Percentiles rank a stretch among this genome's conserved stretches.
phyloP scores from a whole-genome alignment of 257 asterid genomes.

The Plantago elongata region DNA sequence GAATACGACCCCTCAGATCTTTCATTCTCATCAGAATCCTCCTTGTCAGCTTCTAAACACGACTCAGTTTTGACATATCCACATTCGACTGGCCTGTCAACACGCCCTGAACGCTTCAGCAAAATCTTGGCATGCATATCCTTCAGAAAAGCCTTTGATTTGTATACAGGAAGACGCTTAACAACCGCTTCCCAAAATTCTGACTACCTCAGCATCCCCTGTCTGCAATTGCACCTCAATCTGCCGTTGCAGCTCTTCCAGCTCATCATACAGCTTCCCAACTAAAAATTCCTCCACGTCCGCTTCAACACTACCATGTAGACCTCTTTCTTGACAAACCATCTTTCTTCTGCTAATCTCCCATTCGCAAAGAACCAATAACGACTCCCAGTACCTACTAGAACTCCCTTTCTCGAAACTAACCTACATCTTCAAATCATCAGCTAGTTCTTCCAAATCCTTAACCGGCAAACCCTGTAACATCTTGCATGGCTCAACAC shows the following conservation, averaged over 20 bases:
- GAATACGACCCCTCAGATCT: too few species aligned
- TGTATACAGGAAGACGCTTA: slow-evolving; percentile 71
- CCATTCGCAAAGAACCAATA: slow-evolving; percentile 77
- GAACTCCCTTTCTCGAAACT: slow-evolving; percentile 67
- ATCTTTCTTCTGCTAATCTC: slow-evolving; percentile 61
- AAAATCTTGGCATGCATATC: slow-evolving; percentile 80
- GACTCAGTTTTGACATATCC: too few species aligned
- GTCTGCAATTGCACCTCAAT: slow-evolving; percentile 81
- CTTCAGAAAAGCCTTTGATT: slow-evolving; percentile 87
- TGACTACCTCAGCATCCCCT: slow-evolving; percentile 82
- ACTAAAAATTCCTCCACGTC: slow-evolving; percentile 60
- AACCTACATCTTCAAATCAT: slow-evolving; percentile 84
- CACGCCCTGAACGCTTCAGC: slow-evolving; percentile 31
- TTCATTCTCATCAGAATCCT: too few species aligned
- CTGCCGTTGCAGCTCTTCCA: slow-evolving; percentile 55
- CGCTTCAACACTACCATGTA: slow-evolving; percentile 69
- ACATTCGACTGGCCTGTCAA: too few species aligned
- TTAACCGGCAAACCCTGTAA: slow-evolving; percentile 64
- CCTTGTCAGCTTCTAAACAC: too few species aligned
- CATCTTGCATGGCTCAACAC: slow-evolving; percentile 10
- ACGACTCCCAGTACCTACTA: slow-evolving; percentile 76
- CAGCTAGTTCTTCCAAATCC: slow-evolving; percentile 85
- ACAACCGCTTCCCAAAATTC: slow-evolving; percentile 90
- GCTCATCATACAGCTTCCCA: slow-evolving; percentile 56
- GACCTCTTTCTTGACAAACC: slow-evolving; percentile 75